Evolutionary conservation across 441 rosid species (phyloP).

Genomic region (Capsella rubella): DNA sequence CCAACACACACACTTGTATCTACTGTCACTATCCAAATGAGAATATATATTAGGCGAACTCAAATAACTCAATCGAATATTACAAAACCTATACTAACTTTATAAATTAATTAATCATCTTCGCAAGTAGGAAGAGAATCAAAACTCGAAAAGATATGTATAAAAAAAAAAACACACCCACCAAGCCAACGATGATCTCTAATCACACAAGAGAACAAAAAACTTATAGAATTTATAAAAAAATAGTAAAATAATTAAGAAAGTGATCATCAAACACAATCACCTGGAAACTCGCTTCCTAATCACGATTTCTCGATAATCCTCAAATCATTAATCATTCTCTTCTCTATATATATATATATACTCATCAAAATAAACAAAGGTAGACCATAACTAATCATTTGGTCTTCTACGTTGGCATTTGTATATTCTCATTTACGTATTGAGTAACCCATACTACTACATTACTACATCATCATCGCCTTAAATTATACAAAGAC

Average conservation of each 20-base stretch:
- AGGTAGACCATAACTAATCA: slow-evolving; percentile 40
- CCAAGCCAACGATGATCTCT: slow-evolving; percentile 36
- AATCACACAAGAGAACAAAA: slow-evolving; percentile 43
- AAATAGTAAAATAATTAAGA: slow-evolving; percentile 1
- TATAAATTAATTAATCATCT: neutral
- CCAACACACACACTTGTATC: neutral
- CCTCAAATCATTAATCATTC: slow-evolving; percentile 32
- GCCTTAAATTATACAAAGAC: slow-evolving; percentile 39
- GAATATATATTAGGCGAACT: slow-evolving; percentile 20
- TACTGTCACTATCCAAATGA: slow-evolving; percentile 27
- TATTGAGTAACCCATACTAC: slow-evolving; percentile 36
- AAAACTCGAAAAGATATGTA: slow-evolving; percentile 28
- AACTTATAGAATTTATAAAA: neutral
- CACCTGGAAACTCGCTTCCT: slow-evolving; percentile 45
- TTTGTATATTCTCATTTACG: slow-evolving; percentile 24
- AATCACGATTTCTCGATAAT: slow-evolving; percentile 43
- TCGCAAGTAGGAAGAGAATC: slow-evolving; percentile 28
- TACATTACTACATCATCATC: neutral
- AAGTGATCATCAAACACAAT: slow-evolving; percentile 19
- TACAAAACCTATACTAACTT: slow-evolving; percentile 5
- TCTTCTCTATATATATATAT: neutral
- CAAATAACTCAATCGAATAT: too few species aligned
- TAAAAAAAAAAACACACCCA: neutral
- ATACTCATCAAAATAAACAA: neutral
- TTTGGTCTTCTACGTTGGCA: slow-evolving; percentile 44